Evolutionary conservation across 2,329 filamentous ascomycete genomes (phyloP).

Genomic region (Claviceps capensis): DNA sequence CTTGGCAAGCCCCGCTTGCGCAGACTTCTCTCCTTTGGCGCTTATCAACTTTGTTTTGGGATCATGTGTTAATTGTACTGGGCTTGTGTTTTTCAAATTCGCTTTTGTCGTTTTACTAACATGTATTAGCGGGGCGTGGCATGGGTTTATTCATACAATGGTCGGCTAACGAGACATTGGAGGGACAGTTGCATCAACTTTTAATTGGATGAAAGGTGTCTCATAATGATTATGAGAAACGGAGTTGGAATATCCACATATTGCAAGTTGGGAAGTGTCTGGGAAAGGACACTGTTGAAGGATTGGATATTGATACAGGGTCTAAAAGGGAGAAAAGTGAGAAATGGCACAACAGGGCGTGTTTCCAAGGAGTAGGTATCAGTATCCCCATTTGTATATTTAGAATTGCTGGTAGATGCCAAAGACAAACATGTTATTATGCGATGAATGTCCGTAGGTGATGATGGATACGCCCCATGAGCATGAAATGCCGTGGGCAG

Average conservation of each 20-base stretch:
- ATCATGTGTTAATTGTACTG: neutral
- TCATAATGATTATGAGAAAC: neutral
- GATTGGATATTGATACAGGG: neutral
- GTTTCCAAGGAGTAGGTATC: no score
- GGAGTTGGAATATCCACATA: neutral
- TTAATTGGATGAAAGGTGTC: neutral
- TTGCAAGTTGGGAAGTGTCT: neutral
- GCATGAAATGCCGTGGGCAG: no score
- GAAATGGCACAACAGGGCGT: no score
- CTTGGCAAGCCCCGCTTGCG: neutral
- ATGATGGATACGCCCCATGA: no score
- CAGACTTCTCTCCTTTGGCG: neutral
- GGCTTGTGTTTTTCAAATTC: neutral
- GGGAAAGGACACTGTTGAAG: neutral
- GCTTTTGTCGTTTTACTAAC: no score
- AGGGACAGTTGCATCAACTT: neutral
- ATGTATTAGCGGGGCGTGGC: conserved; percentile 3
- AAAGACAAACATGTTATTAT: no score
- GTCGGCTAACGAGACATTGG: neutral
- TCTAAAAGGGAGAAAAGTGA: no score
- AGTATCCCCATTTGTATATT: no score
- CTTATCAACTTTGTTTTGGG: neutral
- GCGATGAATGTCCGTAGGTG: no score
- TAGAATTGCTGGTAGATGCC: no score
- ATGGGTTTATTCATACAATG: neutral